Percentiles rank a stretch among this genome's conserved stretches.
These are phyloP conservation scores for Backusella westeae DNA, from an alignment of 192 early-diverging fungal species.

Conservation along the genomic window DNA sequence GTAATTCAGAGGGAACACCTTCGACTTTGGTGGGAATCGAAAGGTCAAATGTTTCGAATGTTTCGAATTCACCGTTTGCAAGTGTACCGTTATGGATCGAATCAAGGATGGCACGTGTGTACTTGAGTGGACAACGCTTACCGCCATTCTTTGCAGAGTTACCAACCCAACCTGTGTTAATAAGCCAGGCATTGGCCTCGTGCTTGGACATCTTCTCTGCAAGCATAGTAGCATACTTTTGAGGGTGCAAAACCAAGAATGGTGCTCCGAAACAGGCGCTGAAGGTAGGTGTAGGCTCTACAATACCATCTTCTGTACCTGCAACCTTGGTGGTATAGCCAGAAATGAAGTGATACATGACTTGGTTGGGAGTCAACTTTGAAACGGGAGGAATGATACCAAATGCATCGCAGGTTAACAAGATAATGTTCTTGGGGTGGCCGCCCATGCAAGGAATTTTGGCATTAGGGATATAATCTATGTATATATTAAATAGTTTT, in stretches of 20 bases:
- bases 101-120: conserved; percentile 96
- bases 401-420: conserved; percentile 95
- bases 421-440: conserved; percentile 92
- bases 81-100: conserved; percentile 95
- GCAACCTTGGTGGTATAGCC: conserved; percentile 98
- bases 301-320: conserved; percentile 95
- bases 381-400: conserved; percentile 92
- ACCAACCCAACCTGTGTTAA: conserved; percentile 98
- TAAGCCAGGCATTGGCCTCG: conserved; percentile 84
- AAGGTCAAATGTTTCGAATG: conserved; percentile 85
- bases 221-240: conserved; percentile 93
- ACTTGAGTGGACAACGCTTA: conserved; percentile 91
- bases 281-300: conserved; percentile 90
- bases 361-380: conserved; percentile 80
- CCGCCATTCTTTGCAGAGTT: conserved; percentile 79
- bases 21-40: conserved; percentile 77
- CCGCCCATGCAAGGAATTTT: conserved; percentile 88
- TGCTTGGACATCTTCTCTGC: conserved; percentile 89
- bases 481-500: not conserved
- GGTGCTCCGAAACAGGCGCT: conserved; percentile 90
- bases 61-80: conserved; percentile 76
- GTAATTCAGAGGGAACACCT: conserved; percentile 77
- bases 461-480: conserved; percentile 88
- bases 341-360: conserved; percentile 97
- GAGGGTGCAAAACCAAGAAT: conserved; percentile 94